Evolutionary conservation across 2,329 filamentous ascomycete species (phyloP).

Genomic region (Ceratocystis papillata): DNA sequence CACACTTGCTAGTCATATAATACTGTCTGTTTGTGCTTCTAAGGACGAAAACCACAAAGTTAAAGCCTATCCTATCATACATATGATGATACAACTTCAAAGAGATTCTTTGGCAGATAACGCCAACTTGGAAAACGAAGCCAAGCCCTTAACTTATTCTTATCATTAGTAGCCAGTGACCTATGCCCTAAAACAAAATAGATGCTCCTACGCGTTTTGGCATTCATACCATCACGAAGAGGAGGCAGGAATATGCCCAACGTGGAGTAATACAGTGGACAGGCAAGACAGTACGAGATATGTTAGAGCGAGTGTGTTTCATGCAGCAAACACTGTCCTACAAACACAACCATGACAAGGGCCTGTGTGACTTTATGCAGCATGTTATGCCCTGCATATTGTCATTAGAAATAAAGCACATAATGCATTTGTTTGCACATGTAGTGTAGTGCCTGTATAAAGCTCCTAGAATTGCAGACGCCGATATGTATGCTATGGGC

Average conservation of each 20-base stretch:
- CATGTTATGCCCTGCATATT: not conserved
- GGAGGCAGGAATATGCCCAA: not conserved
- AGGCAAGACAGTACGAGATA: conserved; percentile 14
- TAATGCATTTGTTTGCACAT: not conserved
- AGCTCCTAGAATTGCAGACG: too few species aligned
- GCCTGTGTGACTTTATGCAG: not conserved
- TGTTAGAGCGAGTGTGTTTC: conserved; percentile 15
- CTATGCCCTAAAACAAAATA: not conserved
- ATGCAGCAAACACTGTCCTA: conserved; percentile 22
- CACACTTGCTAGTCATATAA: not conserved
- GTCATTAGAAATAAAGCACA: not conserved
- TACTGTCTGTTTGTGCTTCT: not conserved
- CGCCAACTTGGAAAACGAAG: not conserved
- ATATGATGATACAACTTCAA: not conserved
- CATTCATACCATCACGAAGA: not conserved
- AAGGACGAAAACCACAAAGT: not conserved
- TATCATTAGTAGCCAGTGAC: not conserved
- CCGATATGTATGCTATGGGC: too few species aligned
- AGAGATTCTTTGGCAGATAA: not conserved
- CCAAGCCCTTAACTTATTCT: not conserved
- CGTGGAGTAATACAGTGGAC: too few species aligned
- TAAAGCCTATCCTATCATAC: too few species aligned
- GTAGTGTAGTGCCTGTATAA: not conserved
- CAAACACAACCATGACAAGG: conserved; percentile 12
- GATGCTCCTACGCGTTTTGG: not conserved